Evolutionary conservation across 352 stramenopile genomes (phyloP), one percentile per base, ranked within the genome.

Genomic region (Globisporangium cylindrosporum): DNA sequence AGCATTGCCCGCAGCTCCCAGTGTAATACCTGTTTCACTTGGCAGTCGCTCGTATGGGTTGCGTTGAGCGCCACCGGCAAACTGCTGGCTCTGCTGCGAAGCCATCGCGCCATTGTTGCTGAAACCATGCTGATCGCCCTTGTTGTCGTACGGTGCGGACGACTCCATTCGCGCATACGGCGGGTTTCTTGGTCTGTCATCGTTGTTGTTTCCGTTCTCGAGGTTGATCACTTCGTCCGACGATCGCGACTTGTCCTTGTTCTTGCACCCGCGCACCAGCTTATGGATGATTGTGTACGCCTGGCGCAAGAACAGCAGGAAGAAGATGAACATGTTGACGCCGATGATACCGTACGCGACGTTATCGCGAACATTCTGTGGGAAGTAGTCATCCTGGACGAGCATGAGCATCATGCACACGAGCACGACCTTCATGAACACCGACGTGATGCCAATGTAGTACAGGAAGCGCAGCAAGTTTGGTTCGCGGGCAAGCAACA

Each of bases 261-360:
- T 81, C 71, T 86, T 85, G 73, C 73, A 83, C 2, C 66, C 71
- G 10, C 73, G 72, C 18, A 84, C 60, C 22, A 93, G 67, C 65
- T 94, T 94, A 69, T 85, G 81, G 34, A 89, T 73, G 66, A 91
- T 91, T 29, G 86, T 77, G 77, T 93, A 95, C 18, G 78, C 75
- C 71, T 95, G 88, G 1, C 88, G 84, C 25, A 92, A 55, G 64
- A 95, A 90, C 3, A 95, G 73, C 53, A 95, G 67, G 29, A 86
- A 83, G 73, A 94, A 95, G 67, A 94, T 86, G 59, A 92, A 90
- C 48, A 92, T 83, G 67, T 93, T 93, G 62, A 92, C 74, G 43
- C 82, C 86, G 54, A 96, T 92, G 74, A 96, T 94, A 22, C 75
- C 88, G 64, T 96, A 96, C 18, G 88, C 77, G 58, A 93, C 85